A percentile compares a stretch with the other conserved stretches of the same genome.
phyloP scores from a whole-genome alignment of 208 protist species.

The Phytomonas sp. region DNA sequence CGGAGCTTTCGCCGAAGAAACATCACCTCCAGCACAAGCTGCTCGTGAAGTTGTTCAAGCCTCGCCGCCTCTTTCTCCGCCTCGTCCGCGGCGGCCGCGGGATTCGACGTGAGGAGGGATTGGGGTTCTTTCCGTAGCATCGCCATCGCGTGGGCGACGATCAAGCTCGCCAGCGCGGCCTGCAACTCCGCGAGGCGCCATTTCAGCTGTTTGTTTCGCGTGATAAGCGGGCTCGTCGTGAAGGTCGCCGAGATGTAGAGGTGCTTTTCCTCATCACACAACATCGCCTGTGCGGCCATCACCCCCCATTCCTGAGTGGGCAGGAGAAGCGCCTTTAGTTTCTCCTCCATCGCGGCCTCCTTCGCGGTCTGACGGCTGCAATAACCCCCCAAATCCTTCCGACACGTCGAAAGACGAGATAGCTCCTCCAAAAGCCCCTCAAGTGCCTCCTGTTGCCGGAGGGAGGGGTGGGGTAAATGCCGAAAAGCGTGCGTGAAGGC shows the following conservation, averaged over 20 bases:
- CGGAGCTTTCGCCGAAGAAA: neutral
- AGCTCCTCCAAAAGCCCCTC: neutral
- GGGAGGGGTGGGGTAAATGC: neutral
- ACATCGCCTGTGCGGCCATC: conserved; percentile 18
- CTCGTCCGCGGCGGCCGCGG: neutral
- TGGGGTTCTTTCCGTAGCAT: neutral
- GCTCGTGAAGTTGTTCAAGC: neutral
- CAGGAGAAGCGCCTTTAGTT: conserved; percentile 5
- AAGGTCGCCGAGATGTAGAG: conserved; percentile 17
- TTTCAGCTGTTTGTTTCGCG: conserved; percentile 19
- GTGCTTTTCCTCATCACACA: conserved; percentile 16
- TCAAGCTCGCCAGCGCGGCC: conserved; percentile 8
- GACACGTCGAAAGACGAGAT: neutral
- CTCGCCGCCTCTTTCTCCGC: neutral
- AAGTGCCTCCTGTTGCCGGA: neutral
- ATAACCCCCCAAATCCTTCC: neutral
- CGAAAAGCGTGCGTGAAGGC: neutral
- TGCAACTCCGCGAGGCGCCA: conserved; percentile 19
- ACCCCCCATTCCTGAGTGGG: conserved; percentile 18
- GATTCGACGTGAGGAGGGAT: neutral
- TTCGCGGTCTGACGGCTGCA: neutral
- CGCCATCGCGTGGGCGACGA: conserved; percentile 8
- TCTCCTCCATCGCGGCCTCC: conserved; percentile 10
- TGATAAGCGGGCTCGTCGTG: conserved; percentile 17
- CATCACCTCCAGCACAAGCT: neutral